Evolutionary conservation across 441 rosid species (phyloP).

Genomic region (Mallotus japonicus): DNA sequence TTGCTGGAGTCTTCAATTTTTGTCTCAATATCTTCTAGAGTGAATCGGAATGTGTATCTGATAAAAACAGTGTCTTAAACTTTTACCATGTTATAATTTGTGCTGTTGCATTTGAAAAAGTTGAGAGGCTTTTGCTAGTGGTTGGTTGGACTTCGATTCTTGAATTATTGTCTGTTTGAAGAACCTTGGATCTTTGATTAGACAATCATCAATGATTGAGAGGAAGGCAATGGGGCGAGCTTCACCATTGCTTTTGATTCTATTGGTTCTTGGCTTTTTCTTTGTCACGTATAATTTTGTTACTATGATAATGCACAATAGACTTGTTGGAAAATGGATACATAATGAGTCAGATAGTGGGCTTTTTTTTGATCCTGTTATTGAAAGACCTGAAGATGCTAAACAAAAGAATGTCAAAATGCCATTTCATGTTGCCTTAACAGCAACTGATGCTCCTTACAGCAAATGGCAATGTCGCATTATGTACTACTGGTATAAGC

Average conservation of each 20-base stretch:
- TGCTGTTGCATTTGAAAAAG: background rate
- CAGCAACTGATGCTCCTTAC: slow-evolving; percentile 58
- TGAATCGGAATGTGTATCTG: background rate
- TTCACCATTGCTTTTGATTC: slow-evolving; percentile 46
- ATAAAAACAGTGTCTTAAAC: background rate
- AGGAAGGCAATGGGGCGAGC: slow-evolving; percentile 48
- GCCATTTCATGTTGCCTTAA: slow-evolving; percentile 63
- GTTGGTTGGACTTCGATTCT: slow-evolving; percentile 1
- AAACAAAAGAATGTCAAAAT: slow-evolving; percentile 37
- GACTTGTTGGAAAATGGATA: slow-evolving; percentile 35
- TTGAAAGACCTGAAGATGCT: slow-evolving; percentile 51
- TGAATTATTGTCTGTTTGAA: slow-evolving; percentile 5
- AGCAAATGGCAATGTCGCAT: slow-evolving; percentile 78
- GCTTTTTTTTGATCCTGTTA: slow-evolving; percentile 51
- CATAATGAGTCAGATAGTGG: slow-evolving; percentile 34
- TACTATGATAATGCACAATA: slow-evolving; percentile 48
- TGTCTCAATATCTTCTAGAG: slow-evolving; percentile 3
- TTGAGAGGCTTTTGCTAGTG: background rate
- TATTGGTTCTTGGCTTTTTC: slow-evolving; percentile 58
- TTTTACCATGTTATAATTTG: slow-evolving; percentile 1
- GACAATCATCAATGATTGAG: slow-evolving; percentile 19
- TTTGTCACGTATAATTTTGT: slow-evolving; percentile 67
- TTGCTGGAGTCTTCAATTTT: slow-evolving; percentile 5
- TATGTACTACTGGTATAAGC: slow-evolving; percentile 71
- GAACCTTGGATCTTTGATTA: slow-evolving; percentile 21